Evolutionary conservation across 495 filamentous ascomycete species (phyloP), one percentile per base, ranked within the genome.

Genomic region (Tuber calosporum): DNA sequence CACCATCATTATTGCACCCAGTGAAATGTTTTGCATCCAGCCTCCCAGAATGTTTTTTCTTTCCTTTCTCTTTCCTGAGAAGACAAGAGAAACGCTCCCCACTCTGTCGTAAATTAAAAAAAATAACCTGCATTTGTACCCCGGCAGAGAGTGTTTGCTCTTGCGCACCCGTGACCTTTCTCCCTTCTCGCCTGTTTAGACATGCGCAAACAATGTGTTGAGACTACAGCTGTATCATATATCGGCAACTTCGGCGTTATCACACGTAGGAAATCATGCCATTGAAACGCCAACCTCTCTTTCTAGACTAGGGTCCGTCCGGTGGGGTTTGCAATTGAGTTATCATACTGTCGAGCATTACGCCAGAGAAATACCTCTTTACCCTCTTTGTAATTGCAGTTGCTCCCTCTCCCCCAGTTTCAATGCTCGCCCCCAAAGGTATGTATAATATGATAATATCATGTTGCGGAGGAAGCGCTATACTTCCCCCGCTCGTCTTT

Each of bases 321-420:
- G 69, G 76, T 68, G 74, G 74, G 76, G 74, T 69, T 75, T n/a
- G 66, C 39, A 69, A 58, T 66, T 67, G 45, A 66, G 70, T 66
- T 78, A n/a, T n/a, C n/a, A n/a, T n/a, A 77, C 74, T 40, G 62
- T 77, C 41, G 67, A 39, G 70, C 68, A 78, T 78, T 77, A 77
- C 76, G 70, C 74, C 53, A 78, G 75, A 77, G 75, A 78, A 78
- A 77, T 34, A 26, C 53, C 71, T 73, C 43, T 58, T 67, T 68
- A 1, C 26, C 17, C 22, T 48, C 45, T 77, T 78, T 62, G 53
- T 26, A 34, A 62, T 62, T 17, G 53, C 34, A 4, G 53, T 62
- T 62, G 26, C 17, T 62, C 34, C 9, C n/a, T 17, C 53, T 34
- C 53, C 26, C 53, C 53, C 53, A 17, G 11, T 58, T 22, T 11